A percentile compares a stretch with the other conserved stretches of the same genome.
phyloP scores from a whole-genome alignment of 108 stramenopile species.

The Cyclostephanos tholiformis region DNA sequence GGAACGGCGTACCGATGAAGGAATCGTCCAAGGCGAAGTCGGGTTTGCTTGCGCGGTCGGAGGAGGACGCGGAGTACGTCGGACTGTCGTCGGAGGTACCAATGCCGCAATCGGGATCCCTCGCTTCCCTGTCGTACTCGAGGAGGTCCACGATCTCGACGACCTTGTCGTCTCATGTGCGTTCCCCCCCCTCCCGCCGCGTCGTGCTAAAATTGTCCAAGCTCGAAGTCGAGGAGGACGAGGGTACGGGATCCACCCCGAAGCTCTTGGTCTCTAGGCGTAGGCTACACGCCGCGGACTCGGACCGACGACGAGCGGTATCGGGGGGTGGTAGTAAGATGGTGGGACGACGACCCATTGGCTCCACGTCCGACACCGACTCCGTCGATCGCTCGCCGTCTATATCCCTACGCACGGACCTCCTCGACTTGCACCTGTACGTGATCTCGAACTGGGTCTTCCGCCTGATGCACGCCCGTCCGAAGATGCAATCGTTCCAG shows the following conservation, averaged over 20 bases:
- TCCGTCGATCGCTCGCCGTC: constrained; percentile 37
- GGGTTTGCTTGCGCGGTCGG: constrained; percentile 68
- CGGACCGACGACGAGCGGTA: no score
- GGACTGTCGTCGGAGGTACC: constrained; percentile 58
- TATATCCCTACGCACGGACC: constrained; percentile 47
- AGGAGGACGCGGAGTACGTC: constrained; percentile 88
- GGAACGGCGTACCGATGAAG: constrained; percentile 77
- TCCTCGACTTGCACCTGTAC: constrained; percentile 80
- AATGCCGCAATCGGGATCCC: constrained; percentile 25
- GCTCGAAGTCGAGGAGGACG: constrained; percentile 73
- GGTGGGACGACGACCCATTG: not conserved
- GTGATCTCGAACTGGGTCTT: constrained; percentile 82
- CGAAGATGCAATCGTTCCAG: constrained; percentile 51
- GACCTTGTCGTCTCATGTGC: not conserved
- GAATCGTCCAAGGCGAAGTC: constrained; percentile 82
- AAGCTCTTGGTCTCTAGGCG: constrained; percentile 69
- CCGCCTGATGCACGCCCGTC: constrained; percentile 55
- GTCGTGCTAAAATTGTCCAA: constrained; percentile 77
- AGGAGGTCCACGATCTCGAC: not conserved
- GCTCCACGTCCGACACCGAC: constrained; percentile 28
- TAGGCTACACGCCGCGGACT: constrained; percentile 50
- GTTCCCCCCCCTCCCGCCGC: constrained; percentile 39
- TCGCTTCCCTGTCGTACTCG: constrained; percentile 24
- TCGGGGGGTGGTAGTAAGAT: constrained; percentile 1
- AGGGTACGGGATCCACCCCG: constrained; percentile 75